A percentile compares a stretch with the other conserved stretches of the same genome.
These are phyloP conservation scores for Tolypocladium tropicale DNA, from an alignment of 2,329 filamentous ascomycete species.

Conservation along the genomic window DNA sequence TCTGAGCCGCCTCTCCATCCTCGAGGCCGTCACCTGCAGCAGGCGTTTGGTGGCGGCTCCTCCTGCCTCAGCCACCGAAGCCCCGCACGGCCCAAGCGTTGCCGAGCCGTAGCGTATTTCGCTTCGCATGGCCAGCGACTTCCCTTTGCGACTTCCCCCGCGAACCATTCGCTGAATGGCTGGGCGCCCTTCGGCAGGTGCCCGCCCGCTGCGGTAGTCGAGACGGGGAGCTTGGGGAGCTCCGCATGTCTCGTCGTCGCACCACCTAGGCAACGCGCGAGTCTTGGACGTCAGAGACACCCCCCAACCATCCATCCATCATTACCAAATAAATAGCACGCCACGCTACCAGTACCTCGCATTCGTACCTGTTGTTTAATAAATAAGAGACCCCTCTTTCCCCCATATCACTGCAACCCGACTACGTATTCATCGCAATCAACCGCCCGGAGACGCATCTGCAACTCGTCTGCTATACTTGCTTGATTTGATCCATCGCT, in stretches of 20 bases:
- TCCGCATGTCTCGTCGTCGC: not conserved
- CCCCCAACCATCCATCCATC: not conserved
- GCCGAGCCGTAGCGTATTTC: not conserved
- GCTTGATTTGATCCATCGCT: not conserved
- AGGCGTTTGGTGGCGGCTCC: not conserved
- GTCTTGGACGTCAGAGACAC: not conserved
- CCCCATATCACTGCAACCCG: too few species aligned
- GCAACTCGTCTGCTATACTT: too few species aligned
- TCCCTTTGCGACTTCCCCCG: not conserved
- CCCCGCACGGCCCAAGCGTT: constrained; percentile 1
- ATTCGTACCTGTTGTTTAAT: not conserved
- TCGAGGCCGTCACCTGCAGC: too few species aligned
- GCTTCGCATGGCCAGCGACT: not conserved
- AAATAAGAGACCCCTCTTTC: not conserved
- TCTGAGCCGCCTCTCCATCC: too few species aligned
- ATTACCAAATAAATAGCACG: not conserved
- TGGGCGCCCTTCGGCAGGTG: too few species aligned
- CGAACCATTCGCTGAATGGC: not conserved
- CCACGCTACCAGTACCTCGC: not conserved
- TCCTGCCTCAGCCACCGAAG: not conserved
- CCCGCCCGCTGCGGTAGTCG: too few species aligned
- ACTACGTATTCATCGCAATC: too few species aligned
- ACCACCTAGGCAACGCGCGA: not conserved
- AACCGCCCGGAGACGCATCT: too few species aligned
- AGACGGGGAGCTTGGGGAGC: not conserved